These are phyloP conservation scores for Phallus indusiatus DNA, from an alignment of 768 basidiomycete genomes.

Conservation along the genomic window DNA sequence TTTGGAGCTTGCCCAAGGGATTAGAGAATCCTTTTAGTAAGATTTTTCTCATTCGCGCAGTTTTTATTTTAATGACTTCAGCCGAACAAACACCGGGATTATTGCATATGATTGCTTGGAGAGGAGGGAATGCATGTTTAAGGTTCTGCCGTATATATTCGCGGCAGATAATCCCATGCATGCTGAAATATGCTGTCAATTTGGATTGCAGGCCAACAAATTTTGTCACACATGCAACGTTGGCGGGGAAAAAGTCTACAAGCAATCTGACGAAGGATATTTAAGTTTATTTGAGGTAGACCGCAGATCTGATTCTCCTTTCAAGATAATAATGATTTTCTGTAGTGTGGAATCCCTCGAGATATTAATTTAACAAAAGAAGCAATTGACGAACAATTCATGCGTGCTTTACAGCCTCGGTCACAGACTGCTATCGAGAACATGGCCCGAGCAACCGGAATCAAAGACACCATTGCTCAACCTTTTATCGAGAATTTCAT, in stretches of 20 bases:
- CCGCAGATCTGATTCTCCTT: not conserved
- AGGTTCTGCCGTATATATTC: not conserved
- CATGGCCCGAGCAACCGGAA: conserved; percentile 24
- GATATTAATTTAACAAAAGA: not conserved
- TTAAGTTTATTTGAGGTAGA: conserved; percentile 24
- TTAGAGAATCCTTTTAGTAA: not conserved
- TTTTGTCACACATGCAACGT: conserved; percentile 23
- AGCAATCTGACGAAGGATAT: conserved; percentile 26
- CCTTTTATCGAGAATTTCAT: not conserved
- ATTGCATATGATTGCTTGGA: not conserved
- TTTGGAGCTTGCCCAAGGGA: not conserved
- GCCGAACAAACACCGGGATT: not conserved
- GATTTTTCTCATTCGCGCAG: not conserved
- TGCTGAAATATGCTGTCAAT: conserved; percentile 27
- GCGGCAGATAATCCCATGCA: conserved; percentile 35
- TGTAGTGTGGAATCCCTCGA: not conserved
- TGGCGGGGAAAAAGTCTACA: conserved; percentile 26
- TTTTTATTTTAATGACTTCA: not conserved
- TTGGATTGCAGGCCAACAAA: conserved; percentile 19
- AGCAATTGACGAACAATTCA: not conserved
- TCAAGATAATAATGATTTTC: not conserved
- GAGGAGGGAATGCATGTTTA: not conserved
- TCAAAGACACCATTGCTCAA: conserved; percentile 24
- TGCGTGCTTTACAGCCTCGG: not conserved
- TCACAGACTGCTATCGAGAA: conserved; percentile 14